A percentile compares a stretch with the other conserved stretches of the same genome.
These are phyloP conservation scores for Acacia pycnantha DNA, from an alignment of 331 rosid species.

Conservation along the genomic window DNA sequence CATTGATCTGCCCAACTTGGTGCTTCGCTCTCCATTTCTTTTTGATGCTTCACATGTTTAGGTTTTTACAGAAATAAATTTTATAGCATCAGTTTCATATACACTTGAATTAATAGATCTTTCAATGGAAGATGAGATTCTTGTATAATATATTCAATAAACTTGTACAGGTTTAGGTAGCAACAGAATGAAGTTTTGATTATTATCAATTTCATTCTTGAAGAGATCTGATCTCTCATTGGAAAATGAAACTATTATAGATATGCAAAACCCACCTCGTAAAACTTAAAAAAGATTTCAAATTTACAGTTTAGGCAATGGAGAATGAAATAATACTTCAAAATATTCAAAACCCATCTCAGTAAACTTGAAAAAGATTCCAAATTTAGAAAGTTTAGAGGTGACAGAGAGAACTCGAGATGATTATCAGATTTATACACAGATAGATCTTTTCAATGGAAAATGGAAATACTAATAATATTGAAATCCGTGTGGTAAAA, in stretches of 20 bases:
- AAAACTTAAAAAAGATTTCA: not conserved
- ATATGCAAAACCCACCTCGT: slow-evolving; percentile 10
- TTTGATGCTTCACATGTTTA: not conserved
- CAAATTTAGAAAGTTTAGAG: not conserved
- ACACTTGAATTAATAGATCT: not conserved
- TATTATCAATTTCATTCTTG: not conserved
- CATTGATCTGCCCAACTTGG: slow-evolving; percentile 96
- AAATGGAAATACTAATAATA: not conserved
- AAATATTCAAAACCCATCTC: not conserved
- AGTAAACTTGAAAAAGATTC: not conserved
- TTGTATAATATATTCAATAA: not conserved
- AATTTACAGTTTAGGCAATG: not conserved
- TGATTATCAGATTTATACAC: not conserved
- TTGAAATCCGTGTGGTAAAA: slow-evolving; percentile 8
- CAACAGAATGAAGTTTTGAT: not conserved
- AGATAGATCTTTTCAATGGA: not conserved
- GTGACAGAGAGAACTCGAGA: not conserved
- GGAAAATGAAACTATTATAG: not conserved
- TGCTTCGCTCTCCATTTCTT: slow-evolving; percentile 61
- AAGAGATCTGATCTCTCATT: not conserved
- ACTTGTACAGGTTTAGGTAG: not conserved
- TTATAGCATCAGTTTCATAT: not conserved
- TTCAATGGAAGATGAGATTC: not conserved
- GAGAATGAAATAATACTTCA: not conserved
- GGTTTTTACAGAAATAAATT: not conserved